Evolutionary conservation across 2,329 filamentous ascomycete species (phyloP), one percentile per base, ranked within the genome.

Genomic region (Rhynchosporium agropyri): DNA sequence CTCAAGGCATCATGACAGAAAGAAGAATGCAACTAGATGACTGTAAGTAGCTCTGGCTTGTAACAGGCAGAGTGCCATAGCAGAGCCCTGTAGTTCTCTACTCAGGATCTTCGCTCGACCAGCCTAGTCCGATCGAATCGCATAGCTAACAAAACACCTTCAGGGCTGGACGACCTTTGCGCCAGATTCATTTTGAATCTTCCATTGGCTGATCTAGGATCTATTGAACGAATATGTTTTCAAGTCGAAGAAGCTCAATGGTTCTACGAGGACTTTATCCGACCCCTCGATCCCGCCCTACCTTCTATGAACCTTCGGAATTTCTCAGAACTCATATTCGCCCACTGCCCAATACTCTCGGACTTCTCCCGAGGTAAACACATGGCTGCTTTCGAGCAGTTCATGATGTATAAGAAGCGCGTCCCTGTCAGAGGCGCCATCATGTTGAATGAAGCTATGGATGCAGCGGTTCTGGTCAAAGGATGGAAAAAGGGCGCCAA

Each of bases 201-300:
- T 65, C 95, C 96, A 51, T 84, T 90, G 68, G 92, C 95, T 77
- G 95, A 99, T 77, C 85, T 98, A 53, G 87, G 88, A 69, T 92
- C 91, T 2, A 90, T 97, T 63, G 91, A 92, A 75, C 89, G 95
- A 74, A 95, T 99, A 78, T 98, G 94, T 79, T 99, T 99, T 77
- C 93, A 98, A 79, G 90, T 99, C 71, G 95, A 99, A 78, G 96
- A 99, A 79, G 95, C 95, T 72, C 96, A 99, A 87, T 99, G 95
- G 95, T 99, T 96, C 79, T 99, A 99, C 85, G 95, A 99, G 81
- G 95, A 99, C 78, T 99, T 99, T 75, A 92, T 99, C 76, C 91
- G 95, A 54, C 93, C 94, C 45, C 82, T 95, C 67, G 90, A 97
- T 77, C 89, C 92, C 58, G 84, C 84, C 45, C 83, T 99, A 10